These are phyloP conservation scores for Arabis hirsuta DNA, from an alignment of 345 rosid genomes.

Conservation along the genomic window DNA sequence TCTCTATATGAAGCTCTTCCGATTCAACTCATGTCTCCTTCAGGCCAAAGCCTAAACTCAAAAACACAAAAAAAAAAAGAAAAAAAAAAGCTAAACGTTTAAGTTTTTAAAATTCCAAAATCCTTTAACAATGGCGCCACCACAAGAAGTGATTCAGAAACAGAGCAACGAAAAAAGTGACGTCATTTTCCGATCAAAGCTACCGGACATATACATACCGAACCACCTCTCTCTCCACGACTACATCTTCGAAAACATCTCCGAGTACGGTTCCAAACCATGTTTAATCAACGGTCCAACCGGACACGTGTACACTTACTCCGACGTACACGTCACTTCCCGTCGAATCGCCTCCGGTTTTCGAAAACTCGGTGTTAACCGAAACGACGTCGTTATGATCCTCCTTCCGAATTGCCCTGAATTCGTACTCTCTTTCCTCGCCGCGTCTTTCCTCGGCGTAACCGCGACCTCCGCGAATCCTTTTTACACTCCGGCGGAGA, in stretches of 20 bases:
- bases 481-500: constrained; percentile 77
- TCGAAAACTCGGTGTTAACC: constrained; percentile 55
- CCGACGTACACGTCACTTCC: constrained; percentile 72
- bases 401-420: constrained; percentile 71
- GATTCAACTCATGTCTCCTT: constrained; percentile 27
- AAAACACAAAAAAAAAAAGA: background rate
- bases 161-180: constrained; percentile 42
- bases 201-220: constrained; percentile 79
- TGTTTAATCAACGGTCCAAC: constrained; percentile 78
- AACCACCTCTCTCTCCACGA: constrained; percentile 74
- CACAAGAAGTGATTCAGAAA: constrained; percentile 27
- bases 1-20: constrained; percentile 44
- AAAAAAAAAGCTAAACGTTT: too few relatives aligned
- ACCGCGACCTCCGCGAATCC: constrained; percentile 79
- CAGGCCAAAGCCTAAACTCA: constrained; percentile 44
- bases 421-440: constrained; percentile 77
- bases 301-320: constrained; percentile 60
- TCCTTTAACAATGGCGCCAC: constrained; percentile 29
- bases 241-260: constrained; percentile 76
- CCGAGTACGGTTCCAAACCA: constrained; percentile 55
- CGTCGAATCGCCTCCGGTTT: constrained; percentile 67
- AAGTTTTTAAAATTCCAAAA: too few relatives aligned
- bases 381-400: constrained; percentile 78
- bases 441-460: constrained; percentile 75
- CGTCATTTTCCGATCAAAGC: constrained; percentile 72